Base-by-base conservation (phyloP, 108 stramenopile species). In the Nitzschia palea region DNA sequence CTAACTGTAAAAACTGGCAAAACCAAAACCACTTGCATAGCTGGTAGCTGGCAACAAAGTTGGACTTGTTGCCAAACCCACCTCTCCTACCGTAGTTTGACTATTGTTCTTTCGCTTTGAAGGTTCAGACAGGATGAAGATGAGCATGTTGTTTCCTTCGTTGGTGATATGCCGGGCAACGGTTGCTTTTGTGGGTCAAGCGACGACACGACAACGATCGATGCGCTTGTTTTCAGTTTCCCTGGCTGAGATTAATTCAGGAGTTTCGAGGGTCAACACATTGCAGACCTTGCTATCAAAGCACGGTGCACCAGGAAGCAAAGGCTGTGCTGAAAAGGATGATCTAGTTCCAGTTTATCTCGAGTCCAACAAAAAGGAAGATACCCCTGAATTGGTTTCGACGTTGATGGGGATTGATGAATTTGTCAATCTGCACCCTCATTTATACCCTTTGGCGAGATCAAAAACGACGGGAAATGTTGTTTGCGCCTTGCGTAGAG, bases 261-360 rank as follows among this genome's bases (percentile, higher is more conserved):
- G 84, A 50, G 69, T 91, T 44, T 88, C 91, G 1, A 80, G 91
- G 45, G 27, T 92, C n/a, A 33, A 47, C 20, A 87, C 85, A 1
- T 58, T 92, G 18, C 91, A 89, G 67, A 64, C 71, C 17, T 66
- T 92, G 9, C 58, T 92, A 0, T 82, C 82, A 0, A 69, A 71
- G 50, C 58, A 82, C 54, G 91, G 91, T 56, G 91, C 88, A n/a
- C 91, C 91, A 1, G 90, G 91, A 53, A 88, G 86, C 53, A 58
- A 43, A 12, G 83, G 82, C 2, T 88, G 89, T 44, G 59, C 55
- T 22, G 45, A 62, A 8, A 59, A 78, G 20, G 71, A 77, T 55
- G 89, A 91, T 62, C 58, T 91, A 34, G 73, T 71, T 29, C 78
- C 86, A 12, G 55, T 90, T 18, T n/a, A 29, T 20, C 10, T 56